These are phyloP conservation scores for Jamesozyma lodderae DNA, from an alignment of 805 yeast species.

Conservation along the genomic window DNA sequence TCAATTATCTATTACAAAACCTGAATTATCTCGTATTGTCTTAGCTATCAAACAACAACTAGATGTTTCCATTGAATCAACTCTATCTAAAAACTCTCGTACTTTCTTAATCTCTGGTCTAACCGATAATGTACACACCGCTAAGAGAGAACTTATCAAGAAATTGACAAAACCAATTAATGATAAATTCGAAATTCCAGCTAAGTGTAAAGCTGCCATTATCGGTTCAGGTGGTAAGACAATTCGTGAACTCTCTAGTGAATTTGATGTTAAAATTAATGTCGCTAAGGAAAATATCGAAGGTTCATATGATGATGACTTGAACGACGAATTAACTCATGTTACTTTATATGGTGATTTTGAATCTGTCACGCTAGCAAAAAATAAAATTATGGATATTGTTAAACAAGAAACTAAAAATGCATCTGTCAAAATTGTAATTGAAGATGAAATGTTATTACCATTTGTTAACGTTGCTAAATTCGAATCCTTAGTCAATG, in stretches of 20 bases:
- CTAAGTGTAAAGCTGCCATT: slow-evolving; percentile 63
- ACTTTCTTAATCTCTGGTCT: slow-evolving; percentile 77
- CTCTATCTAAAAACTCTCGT: slow-evolving; percentile 70
- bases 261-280: slow-evolving; percentile 65
- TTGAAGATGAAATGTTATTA: slow-evolving; percentile 31
- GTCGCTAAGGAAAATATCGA: slow-evolving; percentile 28
- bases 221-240: slow-evolving; percentile 84
- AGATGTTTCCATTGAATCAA: slow-evolving; percentile 69
- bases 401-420: slow-evolving; percentile 67
- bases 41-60: slow-evolving; percentile 46
- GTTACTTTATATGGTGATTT: slow-evolving; percentile 74
- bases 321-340: slow-evolving; percentile 48
- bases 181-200: slow-evolving; percentile 57
- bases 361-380: slow-evolving; percentile 73
- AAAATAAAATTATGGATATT: slow-evolving; percentile 55
- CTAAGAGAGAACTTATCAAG: slow-evolving; percentile 66
- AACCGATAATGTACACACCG: slow-evolving; percentile 53
- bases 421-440: slow-evolving; percentile 41
- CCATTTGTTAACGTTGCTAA: slow-evolving; percentile 26
- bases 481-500: slow-evolving; percentile 7
- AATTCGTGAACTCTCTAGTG: slow-evolving; percentile 68
- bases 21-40: slow-evolving; percentile 62
- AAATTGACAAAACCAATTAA: slow-evolving; percentile 68
- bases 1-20: slow-evolving; percentile 52
- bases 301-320: slow-evolving; percentile 42